Conservation (phyloP, 805 yeast genomes). For the Saccharomycopsis fibuligera region DNA sequence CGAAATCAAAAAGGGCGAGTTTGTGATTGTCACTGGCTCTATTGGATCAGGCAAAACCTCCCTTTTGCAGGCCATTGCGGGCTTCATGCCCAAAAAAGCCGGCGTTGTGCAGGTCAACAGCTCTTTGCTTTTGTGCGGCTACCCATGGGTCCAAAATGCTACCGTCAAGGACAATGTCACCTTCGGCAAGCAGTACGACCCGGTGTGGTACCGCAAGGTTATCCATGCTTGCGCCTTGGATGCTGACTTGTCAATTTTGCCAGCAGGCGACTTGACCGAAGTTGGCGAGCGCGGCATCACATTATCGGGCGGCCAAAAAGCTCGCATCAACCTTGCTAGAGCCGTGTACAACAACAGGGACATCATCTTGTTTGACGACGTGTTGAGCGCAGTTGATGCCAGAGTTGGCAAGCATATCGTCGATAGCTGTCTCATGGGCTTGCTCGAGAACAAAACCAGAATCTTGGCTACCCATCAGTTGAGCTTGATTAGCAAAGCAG, state of each 20-base stretch:
- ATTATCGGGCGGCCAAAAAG: constrained; percentile 73
- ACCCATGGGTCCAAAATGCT: constrained; percentile 70
- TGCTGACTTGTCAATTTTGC: constrained; percentile 50
- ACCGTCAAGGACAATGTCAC: constrained; percentile 61
- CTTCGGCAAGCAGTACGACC: constrained; percentile 48
- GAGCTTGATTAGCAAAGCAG: constrained; percentile 55
- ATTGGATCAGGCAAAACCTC: constrained; percentile 79
- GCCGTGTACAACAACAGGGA: constrained; percentile 59
- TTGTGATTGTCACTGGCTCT: constrained; percentile 66
- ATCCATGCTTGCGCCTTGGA: constrained; percentile 55
- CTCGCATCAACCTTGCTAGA: constrained; percentile 61
- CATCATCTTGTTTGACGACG: constrained; percentile 60
- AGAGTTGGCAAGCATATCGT: constrained; percentile 66
- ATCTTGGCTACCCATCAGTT: constrained; percentile 73
- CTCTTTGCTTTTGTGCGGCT: constrained; percentile 38
- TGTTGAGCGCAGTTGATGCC: constrained; percentile 70
- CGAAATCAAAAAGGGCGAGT: constrained; percentile 50
- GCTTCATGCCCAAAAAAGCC: constrained; percentile 47
- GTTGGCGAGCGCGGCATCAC: constrained; percentile 75
- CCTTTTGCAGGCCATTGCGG: constrained; percentile 57
- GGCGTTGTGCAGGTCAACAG: constrained; percentile 50
- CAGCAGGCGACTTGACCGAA: constrained; percentile 63
- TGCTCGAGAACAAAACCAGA: constrained; percentile 48
- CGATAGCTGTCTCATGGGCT: constrained; percentile 49
- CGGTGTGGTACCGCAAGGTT: constrained; percentile 42